Evolutionary conservation across 805 yeast species (phyloP).

Genomic region (Wickerhamomyces bovis): DNA sequence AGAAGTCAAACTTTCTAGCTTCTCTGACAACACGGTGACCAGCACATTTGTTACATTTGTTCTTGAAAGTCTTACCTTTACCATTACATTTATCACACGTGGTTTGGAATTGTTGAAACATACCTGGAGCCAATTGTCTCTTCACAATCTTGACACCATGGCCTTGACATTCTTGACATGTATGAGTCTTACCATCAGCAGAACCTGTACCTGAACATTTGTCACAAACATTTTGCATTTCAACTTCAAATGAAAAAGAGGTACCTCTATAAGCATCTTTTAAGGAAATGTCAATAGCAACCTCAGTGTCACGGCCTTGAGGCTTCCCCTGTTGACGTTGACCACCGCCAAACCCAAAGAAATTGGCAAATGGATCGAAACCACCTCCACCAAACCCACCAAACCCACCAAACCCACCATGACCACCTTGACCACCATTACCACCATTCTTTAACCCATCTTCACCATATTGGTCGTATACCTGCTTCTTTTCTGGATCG

Average conservation of each 20-base stretch:
- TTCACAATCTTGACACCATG: slow-evolving; percentile 59
- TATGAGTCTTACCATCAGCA: slow-evolving; percentile 62
- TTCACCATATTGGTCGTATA: slow-evolving; percentile 73
- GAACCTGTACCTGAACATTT: slow-evolving; percentile 83
- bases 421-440: slow-evolving; percentile 36
- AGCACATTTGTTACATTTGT: slow-evolving; percentile 61
- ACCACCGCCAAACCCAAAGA: slow-evolving; percentile 39
- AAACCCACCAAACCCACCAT: slow-evolving; percentile 26
- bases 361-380: slow-evolving; percentile 59
- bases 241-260: slow-evolving; percentile 50
- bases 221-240: slow-evolving; percentile 70
- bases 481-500: slow-evolving; percentile 59
- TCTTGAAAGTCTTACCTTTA: slow-evolving; percentile 57
- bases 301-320: slow-evolving; percentile 57
- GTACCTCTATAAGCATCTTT: slow-evolving; percentile 69
- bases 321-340: slow-evolving; percentile 35
- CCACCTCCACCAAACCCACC: slow-evolving; percentile 34
- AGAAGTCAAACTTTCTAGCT: slow-evolving; percentile 50
- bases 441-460: slow-evolving; percentile 66
- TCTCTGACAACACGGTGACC: slow-evolving; percentile 63
- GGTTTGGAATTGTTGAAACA: slow-evolving; percentile 80
- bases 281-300: slow-evolving; percentile 50
- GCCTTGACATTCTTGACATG: slow-evolving; percentile 71
- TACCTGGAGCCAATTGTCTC: slow-evolving; percentile 81
- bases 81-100: slow-evolving; percentile 81